Evolutionary conservation across 495 filamentous ascomycete species (phyloP).

Genomic region (Poronia punctata): DNA sequence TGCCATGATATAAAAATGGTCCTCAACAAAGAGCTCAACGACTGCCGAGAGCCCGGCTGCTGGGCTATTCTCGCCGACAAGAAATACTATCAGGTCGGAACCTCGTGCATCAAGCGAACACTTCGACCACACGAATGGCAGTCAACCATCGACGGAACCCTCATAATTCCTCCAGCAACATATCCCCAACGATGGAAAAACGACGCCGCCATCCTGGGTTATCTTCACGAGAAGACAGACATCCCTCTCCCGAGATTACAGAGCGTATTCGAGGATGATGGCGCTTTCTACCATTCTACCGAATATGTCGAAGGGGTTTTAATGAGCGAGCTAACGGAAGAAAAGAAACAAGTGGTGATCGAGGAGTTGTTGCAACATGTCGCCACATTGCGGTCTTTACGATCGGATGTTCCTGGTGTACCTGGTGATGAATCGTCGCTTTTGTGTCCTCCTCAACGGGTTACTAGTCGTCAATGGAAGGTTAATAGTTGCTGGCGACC

Average conservation of each 20-base stretch:
- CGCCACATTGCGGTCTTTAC: slow-evolving; percentile 6
- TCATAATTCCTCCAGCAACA: not conserved
- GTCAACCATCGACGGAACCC: not conserved
- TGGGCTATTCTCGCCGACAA: slow-evolving; percentile 6
- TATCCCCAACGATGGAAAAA: not conserved
- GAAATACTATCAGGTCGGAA: slow-evolving; percentile 10
- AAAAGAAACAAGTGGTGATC: slow-evolving; percentile 7
- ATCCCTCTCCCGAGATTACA: slow-evolving; percentile 1
- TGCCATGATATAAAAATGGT: too few species aligned
- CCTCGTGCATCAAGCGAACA: slow-evolving; percentile 6
- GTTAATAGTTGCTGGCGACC: too few species aligned
- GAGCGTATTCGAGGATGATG: slow-evolving; percentile 2
- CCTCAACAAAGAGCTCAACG: slow-evolving; percentile 7
- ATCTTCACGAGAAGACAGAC: not conserved
- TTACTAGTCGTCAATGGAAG: too few species aligned
- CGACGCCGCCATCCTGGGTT: not conserved
- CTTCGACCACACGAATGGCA: slow-evolving; percentile 9
- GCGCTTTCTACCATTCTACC: not conserved
- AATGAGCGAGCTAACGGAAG: slow-evolving; percentile 1
- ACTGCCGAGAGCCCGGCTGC: slow-evolving; percentile 2
- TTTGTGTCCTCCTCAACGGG: too few species aligned
- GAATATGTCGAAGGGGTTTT: slow-evolving; percentile 3
- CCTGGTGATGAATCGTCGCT: not conserved
- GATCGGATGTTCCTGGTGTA: not conserved
- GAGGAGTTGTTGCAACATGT: slow-evolving; percentile 9